Evolutionary conservation across 2,329 filamentous ascomycete species (phyloP), one percentile per base, ranked within the genome.

Genomic region (Drechslerella coelobrocha): DNA sequence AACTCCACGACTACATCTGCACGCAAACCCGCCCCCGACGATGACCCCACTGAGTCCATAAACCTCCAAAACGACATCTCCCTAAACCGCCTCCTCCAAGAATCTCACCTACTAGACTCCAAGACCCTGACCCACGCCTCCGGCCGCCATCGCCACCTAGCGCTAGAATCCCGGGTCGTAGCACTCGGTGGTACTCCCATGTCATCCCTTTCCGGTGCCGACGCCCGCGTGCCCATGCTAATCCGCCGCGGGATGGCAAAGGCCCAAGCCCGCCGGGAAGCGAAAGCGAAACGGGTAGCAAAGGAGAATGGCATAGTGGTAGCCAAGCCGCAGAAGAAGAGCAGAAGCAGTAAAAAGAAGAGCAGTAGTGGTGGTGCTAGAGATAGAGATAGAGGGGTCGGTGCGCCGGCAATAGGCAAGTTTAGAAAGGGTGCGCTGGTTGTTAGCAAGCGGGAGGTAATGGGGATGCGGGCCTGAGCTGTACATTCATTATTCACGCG

Each of bases 271-370:
- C 79, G 82, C 26, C 86, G 85, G 68, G 92, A 97, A 78, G 81
- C 84, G 10, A 89, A 84, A 81, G 82, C 93, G 55, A 83, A 93
- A 37, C 83, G 82, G 41, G 91, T 96, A 78, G 94, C 94, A 1
- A 86, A 84, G 76, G 93, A 97, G 82, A 96, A 93, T 75, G 94
- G 93, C 4, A 88, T 97, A 75, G 87, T 97, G 52, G 81, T 97
- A 31, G 94, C 97, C 82, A 81, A 81, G 45, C 74, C 77, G 26
- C 78, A 78, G 73, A 81, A 78, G 65, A 81, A 79, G 65, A 81
- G 80, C 59, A 82, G 80, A 73, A 73, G 76, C 43, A 78, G 77
- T 56, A 76, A 75, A 3, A 78, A 75, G 17, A 78, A 51, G 66
- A 76, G 68, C 74, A 77, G 24, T 27, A 27, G 31, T 9, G 34